Conservation (phyloP, 2,329 filamentous ascomycete genomes). For the Sporothrix humicola region DNA sequence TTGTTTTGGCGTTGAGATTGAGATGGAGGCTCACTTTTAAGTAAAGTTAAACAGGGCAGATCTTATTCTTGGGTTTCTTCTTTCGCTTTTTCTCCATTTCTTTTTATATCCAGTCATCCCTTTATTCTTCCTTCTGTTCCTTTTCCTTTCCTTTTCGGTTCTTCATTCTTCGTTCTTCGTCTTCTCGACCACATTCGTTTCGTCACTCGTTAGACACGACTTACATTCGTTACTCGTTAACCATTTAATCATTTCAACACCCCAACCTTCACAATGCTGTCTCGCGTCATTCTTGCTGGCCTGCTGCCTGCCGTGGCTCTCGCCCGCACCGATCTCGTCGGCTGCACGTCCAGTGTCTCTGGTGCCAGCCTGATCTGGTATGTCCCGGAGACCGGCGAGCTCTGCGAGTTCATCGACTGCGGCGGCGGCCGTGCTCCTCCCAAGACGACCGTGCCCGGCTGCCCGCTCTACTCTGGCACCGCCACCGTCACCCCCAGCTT, state of each 20-base stretch:
- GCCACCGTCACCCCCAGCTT: conserved; percentile 59
- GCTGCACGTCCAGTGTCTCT: conserved; percentile 52
- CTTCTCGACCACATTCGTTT: background rate
- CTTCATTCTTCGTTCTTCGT: background rate
- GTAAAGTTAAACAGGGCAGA: no score
- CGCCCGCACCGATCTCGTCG: conserved; percentile 54
- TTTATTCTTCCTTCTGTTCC: background rate
- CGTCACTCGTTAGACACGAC: conserved; percentile 11
- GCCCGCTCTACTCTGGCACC: conserved; percentile 60
- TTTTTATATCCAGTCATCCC: background rate
- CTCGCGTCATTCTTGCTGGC: conserved; percentile 23
- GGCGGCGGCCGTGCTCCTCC: conserved; percentile 69
- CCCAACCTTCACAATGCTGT: background rate
- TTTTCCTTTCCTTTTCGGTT: background rate
- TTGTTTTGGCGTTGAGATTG: conserved; percentile 3
- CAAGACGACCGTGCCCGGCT: conserved; percentile 68
- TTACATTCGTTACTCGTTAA: background rate
- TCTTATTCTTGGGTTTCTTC: background rate
- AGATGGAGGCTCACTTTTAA: background rate
- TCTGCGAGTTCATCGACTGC: conserved; percentile 69
- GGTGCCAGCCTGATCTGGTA: conserved; percentile 61
- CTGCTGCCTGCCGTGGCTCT: conserved; percentile 37
- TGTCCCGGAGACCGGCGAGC: conserved; percentile 66
- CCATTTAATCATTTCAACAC: background rate
- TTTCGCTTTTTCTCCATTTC: no score